These are phyloP conservation scores for Saccharomycopsis fodiens DNA, from an alignment of 805 yeast genomes.

Conservation along the genomic window DNA sequence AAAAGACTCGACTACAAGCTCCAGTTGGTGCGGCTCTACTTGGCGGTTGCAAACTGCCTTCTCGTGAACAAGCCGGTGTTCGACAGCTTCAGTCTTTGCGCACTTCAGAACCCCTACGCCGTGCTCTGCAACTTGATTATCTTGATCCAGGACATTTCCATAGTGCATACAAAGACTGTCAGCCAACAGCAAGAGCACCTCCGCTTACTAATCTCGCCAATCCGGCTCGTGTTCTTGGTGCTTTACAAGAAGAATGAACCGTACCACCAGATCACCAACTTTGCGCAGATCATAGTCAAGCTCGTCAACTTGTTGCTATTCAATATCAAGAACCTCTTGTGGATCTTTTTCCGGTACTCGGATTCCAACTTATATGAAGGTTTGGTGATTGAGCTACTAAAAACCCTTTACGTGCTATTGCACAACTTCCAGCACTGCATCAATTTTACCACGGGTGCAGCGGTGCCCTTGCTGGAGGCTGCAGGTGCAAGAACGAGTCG, in stretches of 20 bases:
- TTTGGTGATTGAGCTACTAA: conserved; percentile 9
- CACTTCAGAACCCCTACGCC: background rate
- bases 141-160: background rate
- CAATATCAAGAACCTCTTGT: conserved; percentile 10
- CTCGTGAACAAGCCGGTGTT: conserved; percentile 3
- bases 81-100: background rate
- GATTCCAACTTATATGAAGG: conserved; percentile 4
- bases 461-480: background rate
- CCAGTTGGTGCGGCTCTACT: background rate
- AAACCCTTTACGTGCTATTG: conserved; percentile 3
- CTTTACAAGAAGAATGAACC: conserved; percentile 1
- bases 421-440: conserved; percentile 7
- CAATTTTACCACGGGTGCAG: background rate
- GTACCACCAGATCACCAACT: background rate
- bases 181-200: background rate
- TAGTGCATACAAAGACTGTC: background rate
- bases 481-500: background rate
- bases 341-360: conserved; percentile 10
- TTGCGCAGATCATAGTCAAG: background rate
- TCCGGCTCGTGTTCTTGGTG: conserved; percentile 5
- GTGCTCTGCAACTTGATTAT: background rate
- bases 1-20: background rate
- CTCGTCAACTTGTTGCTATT: conserved; percentile 1
- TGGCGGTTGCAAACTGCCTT: conserved; percentile 6
- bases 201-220: conserved; percentile 8